Evolutionary conservation across 768 basidiomycete genomes (phyloP), one percentile per base, ranked within the genome.

Genomic region (Podaxis carcinomalis): DNA sequence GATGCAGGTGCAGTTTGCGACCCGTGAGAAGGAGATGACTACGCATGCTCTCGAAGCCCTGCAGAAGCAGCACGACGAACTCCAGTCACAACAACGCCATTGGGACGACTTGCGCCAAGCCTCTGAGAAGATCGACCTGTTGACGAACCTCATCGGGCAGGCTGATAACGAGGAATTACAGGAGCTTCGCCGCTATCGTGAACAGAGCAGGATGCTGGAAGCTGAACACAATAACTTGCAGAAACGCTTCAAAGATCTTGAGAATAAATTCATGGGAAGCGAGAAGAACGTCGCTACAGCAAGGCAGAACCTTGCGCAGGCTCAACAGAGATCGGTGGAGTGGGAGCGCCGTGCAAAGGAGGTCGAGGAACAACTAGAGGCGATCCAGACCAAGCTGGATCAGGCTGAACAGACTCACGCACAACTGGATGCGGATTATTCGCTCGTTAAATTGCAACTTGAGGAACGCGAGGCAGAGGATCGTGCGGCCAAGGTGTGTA

Each of bases 321-420:
- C 88, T 21, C 88, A 93, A 63, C 89, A 92, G 69, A 89, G 89
- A 25, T 82, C 89, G 2, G 74, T 82, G 2, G 92, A 94, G 66
- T 93, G 89, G 90, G 92, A 94, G 73, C 82, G 82, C 63, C 86
- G 86, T 23, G 84, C 89, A 19, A 86, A 86, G 67, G 88, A 90
- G 63, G 80, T 81, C 46, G 89, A 92, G 71, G 74, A 77, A 21
- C 81, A 87, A 59, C 72, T 92, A 19, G 87, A 89, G 68, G 68
- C 79, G 65, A 79, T 78, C 28, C 80, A 78, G 62, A 84, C 83
- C 35, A 81, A 82, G 67, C 70, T 91, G 14, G 89, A 93, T 37
- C 83, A 89, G 56, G 75, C 80, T 7, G 90, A 92, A 64, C 85
- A 88, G 67, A 77, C 77, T 0, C 83, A 84, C 19, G 69, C 74